Base-by-base conservation (phyloP, 2,329 filamentous ascomycete genomes). In the Sclerotinia subarctica region DNA sequence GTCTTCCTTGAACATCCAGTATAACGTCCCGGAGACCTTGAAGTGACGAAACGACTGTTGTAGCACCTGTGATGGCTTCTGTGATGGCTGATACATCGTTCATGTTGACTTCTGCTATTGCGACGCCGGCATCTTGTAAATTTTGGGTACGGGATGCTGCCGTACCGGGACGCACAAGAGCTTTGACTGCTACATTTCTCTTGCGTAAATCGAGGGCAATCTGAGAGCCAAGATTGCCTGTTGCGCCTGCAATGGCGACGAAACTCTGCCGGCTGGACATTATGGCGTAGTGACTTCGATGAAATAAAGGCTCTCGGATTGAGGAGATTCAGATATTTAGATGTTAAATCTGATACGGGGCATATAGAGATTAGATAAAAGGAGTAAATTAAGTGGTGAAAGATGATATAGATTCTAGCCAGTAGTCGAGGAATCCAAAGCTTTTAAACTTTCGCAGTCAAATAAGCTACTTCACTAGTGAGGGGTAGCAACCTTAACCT, bases 1-100 rank as follows among this genome's bases (percentile, higher is more conserved):
- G 63, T 7, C 46, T 58, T 53, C 67, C 53, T 66, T 69, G 67
- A 17, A 46, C 54, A 26, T 38, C 63, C 44, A 69, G 8, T 17
- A 69, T 69, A 29, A 69, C 67, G 21, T 66, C 67, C 47, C 67
- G n/a, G 7, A 69, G 63, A n/a, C 67, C 67, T 21, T 69, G 67
- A 38, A 69, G 26, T 32, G 67, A 52, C 17, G 67, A 69, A 8
- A 69, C 67, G 35, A 69, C 53, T n/a, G 67, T 66, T 44, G 63
- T 58, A 44, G 67, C 67, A 10, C 67, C 67, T 26, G 38, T 53
- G 32, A 69, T 29, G n/a, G 53, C 35, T 54, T 69, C n/a, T 7
- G 46, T 38, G 24, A 69, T 52, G 24, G 63, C 53, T 58, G 63
- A 21, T 44, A 60, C 29, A 32, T 66, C 63, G 8, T 21, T 58